phyloP scores from a whole-genome alignment of 768 basidiomycete species.

The Tulasnella sp. region DNA sequence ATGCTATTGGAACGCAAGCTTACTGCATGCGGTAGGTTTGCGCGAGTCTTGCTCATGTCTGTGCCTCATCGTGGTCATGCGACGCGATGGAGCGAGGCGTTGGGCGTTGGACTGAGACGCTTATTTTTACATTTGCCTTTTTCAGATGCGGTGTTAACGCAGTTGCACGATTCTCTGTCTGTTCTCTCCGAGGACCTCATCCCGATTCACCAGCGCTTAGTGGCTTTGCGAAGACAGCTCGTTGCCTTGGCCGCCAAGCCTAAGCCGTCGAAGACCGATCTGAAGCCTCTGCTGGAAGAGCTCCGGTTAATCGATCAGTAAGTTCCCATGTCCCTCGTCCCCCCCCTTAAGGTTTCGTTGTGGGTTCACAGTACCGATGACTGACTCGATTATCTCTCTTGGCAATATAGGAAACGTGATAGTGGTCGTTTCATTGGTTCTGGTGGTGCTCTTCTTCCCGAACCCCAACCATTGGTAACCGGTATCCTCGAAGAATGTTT shows the following conservation, averaged over 20 bases:
- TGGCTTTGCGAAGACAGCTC: conserved; percentile 82
- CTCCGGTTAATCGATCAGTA: conserved; percentile 93
- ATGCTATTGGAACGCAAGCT: conserved; percentile 87
- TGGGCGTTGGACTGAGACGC: conserved; percentile 19
- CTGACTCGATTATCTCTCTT: neutral
- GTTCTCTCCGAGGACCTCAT: conserved; percentile 86
- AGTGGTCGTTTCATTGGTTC: conserved; percentile 95
- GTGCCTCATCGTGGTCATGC: conserved; percentile 5
- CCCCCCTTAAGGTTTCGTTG: neutral
- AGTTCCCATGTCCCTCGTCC: conserved; percentile 44
- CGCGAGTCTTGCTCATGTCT: neutral
- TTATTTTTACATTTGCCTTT: neutral
- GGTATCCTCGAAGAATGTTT: conserved; percentile 96
- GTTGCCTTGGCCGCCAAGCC: conserved; percentile 85
- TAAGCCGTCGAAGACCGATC: conserved; percentile 76
- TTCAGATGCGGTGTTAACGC: conserved; percentile 68
- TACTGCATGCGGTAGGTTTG: conserved; percentile 76
- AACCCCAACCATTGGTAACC: conserved; percentile 86
- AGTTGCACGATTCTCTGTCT: conserved; percentile 78
- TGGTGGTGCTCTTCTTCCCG: conserved; percentile 75
- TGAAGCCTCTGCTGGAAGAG: conserved; percentile 88
- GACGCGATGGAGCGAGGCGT: neutral
- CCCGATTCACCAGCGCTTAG: conserved; percentile 84
- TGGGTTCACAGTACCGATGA: neutral
- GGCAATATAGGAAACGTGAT: conserved; percentile 66